phyloP scores from a whole-genome alignment of 2,329 filamentous ascomycete species.

The Penicillium sp. region DNA sequence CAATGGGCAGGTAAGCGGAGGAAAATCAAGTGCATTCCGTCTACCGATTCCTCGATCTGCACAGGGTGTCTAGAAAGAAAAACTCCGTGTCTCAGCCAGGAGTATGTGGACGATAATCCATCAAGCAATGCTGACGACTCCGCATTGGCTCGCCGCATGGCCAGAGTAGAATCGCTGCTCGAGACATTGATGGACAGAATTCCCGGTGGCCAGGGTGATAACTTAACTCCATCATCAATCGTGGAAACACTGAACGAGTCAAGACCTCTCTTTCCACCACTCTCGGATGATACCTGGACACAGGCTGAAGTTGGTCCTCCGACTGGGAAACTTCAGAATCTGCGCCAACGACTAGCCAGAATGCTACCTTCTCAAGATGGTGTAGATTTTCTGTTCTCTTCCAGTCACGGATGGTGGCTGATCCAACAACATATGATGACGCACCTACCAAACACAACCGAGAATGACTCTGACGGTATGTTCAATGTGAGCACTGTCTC shows the following conservation, averaged over 20 bases:
- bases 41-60: slow-evolving; percentile 9
- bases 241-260: not conserved
- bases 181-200: slow-evolving; percentile 10
- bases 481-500: slow-evolving; percentile 7
- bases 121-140: slow-evolving; percentile 9
- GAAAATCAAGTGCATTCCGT: slow-evolving; percentile 17
- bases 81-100: slow-evolving; percentile 15
- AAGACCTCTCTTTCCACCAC: not conserved
- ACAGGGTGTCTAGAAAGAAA: slow-evolving; percentile 9
- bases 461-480: slow-evolving; percentile 4
- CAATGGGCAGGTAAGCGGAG: slow-evolving; percentile 16
- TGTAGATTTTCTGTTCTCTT: slow-evolving; percentile 14
- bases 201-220: not conserved
- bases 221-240: slow-evolving; percentile 8
- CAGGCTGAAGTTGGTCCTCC: not conserved
- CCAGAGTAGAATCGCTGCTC: slow-evolving; percentile 14
- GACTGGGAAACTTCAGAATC: slow-evolving; percentile 8
- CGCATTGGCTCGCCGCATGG: slow-evolving; percentile 11
- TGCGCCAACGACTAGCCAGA: slow-evolving; percentile 7
- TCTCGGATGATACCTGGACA: not conserved
- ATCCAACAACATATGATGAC: slow-evolving; percentile 22
- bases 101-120: slow-evolving; percentile 10
- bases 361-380: slow-evolving; percentile 18
- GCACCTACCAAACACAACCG: slow-evolving; percentile 6
- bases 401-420: slow-evolving; percentile 20